Evolutionary conservation across 2,329 filamentous ascomycete genomes (phyloP).

Genomic region (Paecilomyces niveus): DNA sequence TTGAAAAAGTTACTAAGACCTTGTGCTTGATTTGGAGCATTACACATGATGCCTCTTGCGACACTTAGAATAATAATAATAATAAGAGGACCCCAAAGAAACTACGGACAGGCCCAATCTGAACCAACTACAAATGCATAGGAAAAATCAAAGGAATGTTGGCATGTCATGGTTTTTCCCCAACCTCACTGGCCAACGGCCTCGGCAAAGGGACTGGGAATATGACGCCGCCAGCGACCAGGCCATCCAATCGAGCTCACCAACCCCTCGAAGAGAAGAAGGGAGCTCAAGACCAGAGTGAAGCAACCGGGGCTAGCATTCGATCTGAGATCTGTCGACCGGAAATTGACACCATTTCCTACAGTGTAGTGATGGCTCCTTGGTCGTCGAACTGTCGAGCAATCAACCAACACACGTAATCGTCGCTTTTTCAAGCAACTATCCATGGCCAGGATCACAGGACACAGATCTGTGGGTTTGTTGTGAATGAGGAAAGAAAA

Average conservation of each 20-base stretch:
- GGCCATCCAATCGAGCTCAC: conserved; percentile 60
- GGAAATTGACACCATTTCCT: conserved; percentile 74
- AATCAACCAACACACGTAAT: conserved; percentile 64
- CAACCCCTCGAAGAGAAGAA: conserved; percentile 29
- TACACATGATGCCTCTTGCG: background rate
- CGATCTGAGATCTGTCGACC: conserved; percentile 92
- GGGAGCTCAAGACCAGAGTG: conserved; percentile 59
- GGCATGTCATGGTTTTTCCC: conserved; percentile 78
- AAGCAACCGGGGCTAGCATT: conserved; percentile 48
- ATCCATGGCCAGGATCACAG: conserved; percentile 60
- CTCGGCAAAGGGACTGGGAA: conserved; percentile 85
- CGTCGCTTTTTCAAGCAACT: conserved; percentile 34
- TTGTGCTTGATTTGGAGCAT: background rate
- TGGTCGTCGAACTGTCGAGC: conserved; percentile 80
- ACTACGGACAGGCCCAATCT: conserved; percentile 1
- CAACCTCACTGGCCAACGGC: conserved; percentile 84
- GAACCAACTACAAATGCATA: background rate
- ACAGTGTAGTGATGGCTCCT: conserved; percentile 60
- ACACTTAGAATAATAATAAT: background rate
- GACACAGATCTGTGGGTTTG: conserved; percentile 71
- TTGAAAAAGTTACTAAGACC: background rate
- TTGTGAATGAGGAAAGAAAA: conserved; percentile 31
- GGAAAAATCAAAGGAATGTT: conserved; percentile 46
- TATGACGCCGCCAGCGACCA: conserved; percentile 62
- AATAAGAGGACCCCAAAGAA: conserved; percentile 1